Base-by-base conservation (phyloP, 805 yeast genomes). In the Candida sonorensis region DNA sequence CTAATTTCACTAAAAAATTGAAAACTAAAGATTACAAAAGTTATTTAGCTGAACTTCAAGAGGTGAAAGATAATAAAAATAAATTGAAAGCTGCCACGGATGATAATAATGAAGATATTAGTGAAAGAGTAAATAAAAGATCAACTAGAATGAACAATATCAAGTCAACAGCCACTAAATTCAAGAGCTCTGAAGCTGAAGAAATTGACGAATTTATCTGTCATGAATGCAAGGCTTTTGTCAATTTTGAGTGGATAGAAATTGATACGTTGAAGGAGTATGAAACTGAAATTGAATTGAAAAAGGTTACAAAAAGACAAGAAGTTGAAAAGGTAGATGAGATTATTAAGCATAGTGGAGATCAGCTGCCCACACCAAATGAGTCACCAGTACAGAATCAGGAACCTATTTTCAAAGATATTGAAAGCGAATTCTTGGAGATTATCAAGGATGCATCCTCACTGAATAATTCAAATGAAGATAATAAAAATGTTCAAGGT, bases 231-330 rank as follows among this genome's bases (percentile, higher is more conserved):
- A 64, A 68, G 34, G 64, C 77, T 4, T 59, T 61, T 34, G 60
- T 71, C 13, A 62, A 68, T 13, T 68, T 66, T 45, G 65, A 64
- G 35, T 72, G 72, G 61, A 53, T 70, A 37, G 60, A 63, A 24
- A 48, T 68, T 25, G 63, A 54, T 33, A 27, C 47, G 20, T 31
- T 46, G 31, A 37, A 40, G 26, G 38, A 46, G 17, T 30, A 26
- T 20, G 41, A 34, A 26, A 23, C 17, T 3, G 40, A 36, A 20
- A n/a, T 40, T 17, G 20, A 30, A 9, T 18, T 18, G 9, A 18
- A 18, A 18, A 6, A 18, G 28, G 20, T 18, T 18, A 18, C 6
- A 18, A 18, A 6, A 18, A 7, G 20, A 18, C 6, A 18, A 18
- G 20, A 18, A 18, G 9, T 18, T 18, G 9, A 16, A 21, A 21